phyloP scores from a whole-genome alignment of 208 protist genomes.

The Porcisia hertigi region DNA sequence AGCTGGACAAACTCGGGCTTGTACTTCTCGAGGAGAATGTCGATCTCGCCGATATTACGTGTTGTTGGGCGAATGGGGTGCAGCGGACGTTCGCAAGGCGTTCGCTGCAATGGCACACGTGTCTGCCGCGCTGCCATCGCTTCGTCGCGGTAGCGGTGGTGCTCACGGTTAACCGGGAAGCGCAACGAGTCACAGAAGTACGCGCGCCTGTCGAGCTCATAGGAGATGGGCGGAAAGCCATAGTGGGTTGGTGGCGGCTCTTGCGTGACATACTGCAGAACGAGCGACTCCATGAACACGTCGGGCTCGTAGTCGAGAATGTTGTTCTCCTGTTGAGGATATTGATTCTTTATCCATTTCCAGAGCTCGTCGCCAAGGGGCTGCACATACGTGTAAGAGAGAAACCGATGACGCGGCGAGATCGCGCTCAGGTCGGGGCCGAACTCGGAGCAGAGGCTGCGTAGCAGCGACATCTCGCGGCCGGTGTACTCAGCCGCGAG shows the following conservation, averaged over 20 bases:
- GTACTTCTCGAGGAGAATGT: slow-evolving; percentile 84
- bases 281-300: slow-evolving; percentile 53
- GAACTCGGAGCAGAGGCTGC: slow-evolving; percentile 50
- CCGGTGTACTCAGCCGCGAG: slow-evolving; percentile 37
- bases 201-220: slow-evolving; percentile 35
- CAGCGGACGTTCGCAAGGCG: slow-evolving; percentile 73
- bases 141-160: slow-evolving; percentile 33
- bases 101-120: slow-evolving; percentile 55
- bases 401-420: slow-evolving; percentile 45
- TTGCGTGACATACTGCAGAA: slow-evolving; percentile 29
- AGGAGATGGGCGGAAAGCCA: slow-evolving; percentile 30
- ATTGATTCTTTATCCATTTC: slow-evolving; percentile 28
- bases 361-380: slow-evolving; percentile 41
- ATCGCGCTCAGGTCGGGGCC: slow-evolving; percentile 61
- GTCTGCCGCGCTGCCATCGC: slow-evolving; percentile 36
- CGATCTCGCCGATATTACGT: slow-evolving; percentile 56
- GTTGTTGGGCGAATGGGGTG: slow-evolving; percentile 13
- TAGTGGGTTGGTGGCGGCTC: slow-evolving; percentile 53
- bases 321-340: slow-evolving; percentile 35
- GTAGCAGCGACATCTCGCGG: slow-evolving; percentile 62
- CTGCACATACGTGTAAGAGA: slow-evolving; percentile 56
- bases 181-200: slow-evolving; percentile 52
- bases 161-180: slow-evolving; percentile 34
- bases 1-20: slow-evolving; percentile 80
- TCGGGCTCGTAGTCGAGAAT: slow-evolving; percentile 67